Evolutionary conservation across 1,284 basidiomycete genomes (phyloP).

Genomic region (Sparassis latifolia): DNA sequence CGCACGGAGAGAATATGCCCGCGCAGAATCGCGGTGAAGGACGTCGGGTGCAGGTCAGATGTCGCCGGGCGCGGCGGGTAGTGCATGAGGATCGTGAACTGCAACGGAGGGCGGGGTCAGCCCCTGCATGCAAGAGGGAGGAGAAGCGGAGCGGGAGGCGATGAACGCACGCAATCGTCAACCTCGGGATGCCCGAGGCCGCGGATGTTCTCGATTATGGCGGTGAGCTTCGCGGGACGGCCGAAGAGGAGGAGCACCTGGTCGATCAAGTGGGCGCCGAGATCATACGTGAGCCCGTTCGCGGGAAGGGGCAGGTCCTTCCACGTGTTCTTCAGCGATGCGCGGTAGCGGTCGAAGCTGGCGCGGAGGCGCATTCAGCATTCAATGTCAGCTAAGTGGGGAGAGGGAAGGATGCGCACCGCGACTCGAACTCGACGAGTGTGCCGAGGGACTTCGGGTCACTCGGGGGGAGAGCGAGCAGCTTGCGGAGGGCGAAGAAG

Average conservation of each 20-base stretch:
- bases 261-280: constrained; percentile 71
- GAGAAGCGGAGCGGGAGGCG: not conserved
- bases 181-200: constrained; percentile 57
- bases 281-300: constrained; percentile 54
- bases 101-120: constrained; percentile 8
- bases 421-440: constrained; percentile 71
- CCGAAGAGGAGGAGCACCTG: constrained; percentile 77
- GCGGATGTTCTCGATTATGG: constrained; percentile 62
- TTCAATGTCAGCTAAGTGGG: not conserved
- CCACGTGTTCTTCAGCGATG: constrained; percentile 63
- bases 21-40: constrained; percentile 63
- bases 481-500: constrained; percentile 66
- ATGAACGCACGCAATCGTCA: constrained; percentile 53
- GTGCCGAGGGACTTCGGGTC: constrained; percentile 53
- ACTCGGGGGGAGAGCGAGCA: constrained; percentile 50
- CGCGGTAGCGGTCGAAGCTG: constrained; percentile 76
- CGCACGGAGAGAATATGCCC: constrained; percentile 66
- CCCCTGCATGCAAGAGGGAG: not conserved
- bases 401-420: constrained; percentile 35
- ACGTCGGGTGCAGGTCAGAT: constrained; percentile 37
- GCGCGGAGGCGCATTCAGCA: not conserved
- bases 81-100: constrained; percentile 70
- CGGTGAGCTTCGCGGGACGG: constrained; percentile 62
- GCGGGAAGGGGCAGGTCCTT: constrained; percentile 53
- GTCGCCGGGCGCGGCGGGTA: constrained; percentile 30